Conservation (phyloP, 495 filamentous ascomycete genomes). For the Trichoderma virens region DNA sequence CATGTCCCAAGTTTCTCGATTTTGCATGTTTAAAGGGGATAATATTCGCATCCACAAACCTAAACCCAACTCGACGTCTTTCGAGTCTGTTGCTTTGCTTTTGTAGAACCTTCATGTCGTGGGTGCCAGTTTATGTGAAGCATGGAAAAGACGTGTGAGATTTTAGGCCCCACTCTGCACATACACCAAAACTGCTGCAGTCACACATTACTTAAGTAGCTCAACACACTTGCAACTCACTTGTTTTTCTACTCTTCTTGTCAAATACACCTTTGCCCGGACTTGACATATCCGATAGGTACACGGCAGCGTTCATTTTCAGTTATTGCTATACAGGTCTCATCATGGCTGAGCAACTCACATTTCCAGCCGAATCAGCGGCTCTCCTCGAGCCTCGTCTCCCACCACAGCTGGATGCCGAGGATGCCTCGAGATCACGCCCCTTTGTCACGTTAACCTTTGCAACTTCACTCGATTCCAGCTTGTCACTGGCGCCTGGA, state of each 20-base stretch:
- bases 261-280: no score
- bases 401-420: background rate
- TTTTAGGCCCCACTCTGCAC: no score
- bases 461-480: constrained; percentile 80
- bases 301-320: no score
- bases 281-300: no score
- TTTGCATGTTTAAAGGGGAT: background rate
- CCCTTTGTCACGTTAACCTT: constrained; percentile 67
- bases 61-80: background rate
- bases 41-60: background rate
- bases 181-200: no score
- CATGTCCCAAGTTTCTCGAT: background rate
- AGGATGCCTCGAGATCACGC: background rate
- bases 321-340: background rate
- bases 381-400: constrained; percentile 6
- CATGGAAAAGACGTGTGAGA: no score
- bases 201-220: no score
- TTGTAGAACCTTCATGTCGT: no score
- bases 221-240: no score
- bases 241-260: no score
- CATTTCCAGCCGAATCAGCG: background rate
- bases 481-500: constrained; percentile 65
- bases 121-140: no score
- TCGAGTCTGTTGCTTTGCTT: no score
- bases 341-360: constrained; percentile 8